Evolutionary conservation across 805 yeast genomes (phyloP).

Genomic region (Kodamaea leandrae): DNA sequence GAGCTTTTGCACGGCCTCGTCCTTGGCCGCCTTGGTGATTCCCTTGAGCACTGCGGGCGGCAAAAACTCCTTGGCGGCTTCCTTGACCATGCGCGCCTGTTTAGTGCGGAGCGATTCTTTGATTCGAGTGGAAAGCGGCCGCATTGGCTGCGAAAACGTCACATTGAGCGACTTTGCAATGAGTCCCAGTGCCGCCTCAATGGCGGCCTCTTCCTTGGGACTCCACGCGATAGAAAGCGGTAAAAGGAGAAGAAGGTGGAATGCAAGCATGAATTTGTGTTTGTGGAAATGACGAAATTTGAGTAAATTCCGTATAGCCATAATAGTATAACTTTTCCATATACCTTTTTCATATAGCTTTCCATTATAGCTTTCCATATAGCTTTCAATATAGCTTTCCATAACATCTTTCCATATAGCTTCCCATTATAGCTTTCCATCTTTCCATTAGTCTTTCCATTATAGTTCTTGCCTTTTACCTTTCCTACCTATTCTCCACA

Average conservation of each 20-base stretch:
- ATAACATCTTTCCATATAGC: neutral
- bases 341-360: too few species aligned
- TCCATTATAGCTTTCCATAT: too few species aligned
- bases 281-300: neutral
- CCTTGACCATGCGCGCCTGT: constrained; percentile 4
- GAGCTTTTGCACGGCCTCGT: constrained; percentile 1
- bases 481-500: constrained; percentile 40
- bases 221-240: too few species aligned
- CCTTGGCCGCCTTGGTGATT: constrained; percentile 1
- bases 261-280: neutral
- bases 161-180: neutral
- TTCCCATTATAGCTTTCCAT: neutral
- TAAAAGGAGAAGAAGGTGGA: too few species aligned
- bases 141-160: neutral
- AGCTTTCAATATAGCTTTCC: too few species aligned
- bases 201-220: neutral
- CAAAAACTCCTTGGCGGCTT: constrained; percentile 3
- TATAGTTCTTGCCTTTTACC: neutral
- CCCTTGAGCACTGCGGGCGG: constrained; percentile 7
- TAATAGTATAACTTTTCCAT: too few species aligned
- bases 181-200: constrained; percentile 1
- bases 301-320: too few species aligned
- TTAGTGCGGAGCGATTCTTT: neutral
- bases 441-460: neutral
- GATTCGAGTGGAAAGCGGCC: constrained; percentile 2